These are phyloP conservation scores for Ballota nigra DNA, from an alignment of 257 asterid genomes.

Conservation along the genomic window DNA sequence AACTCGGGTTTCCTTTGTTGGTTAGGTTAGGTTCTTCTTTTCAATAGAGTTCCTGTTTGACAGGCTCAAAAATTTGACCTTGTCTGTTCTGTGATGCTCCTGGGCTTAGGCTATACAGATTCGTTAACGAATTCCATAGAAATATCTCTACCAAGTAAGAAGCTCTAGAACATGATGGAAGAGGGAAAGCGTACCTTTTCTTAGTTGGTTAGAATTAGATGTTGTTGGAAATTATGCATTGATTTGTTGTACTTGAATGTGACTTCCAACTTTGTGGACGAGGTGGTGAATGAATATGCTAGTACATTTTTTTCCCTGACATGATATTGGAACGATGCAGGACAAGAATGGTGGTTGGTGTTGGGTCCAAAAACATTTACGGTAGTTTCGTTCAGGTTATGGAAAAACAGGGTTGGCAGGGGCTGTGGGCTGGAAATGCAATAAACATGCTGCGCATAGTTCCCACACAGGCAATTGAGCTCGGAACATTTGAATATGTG, in stretches of 20 bases:
- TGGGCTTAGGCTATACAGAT: neutral
- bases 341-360: constrained; percentile 97
- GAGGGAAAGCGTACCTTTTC: neutral
- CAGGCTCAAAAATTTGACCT: neutral
- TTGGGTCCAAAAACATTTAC: constrained; percentile 70
- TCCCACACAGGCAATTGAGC: constrained; percentile 95
- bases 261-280: neutral
- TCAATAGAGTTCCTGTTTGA: neutral
- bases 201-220: constrained; percentile 6
- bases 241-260: neutral
- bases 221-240: neutral
- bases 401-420: constrained; percentile 91
- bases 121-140: neutral
- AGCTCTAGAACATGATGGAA: neutral
- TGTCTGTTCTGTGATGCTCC: neutral
- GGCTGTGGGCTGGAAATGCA: constrained; percentile 95
- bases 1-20: neutral
- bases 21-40: neutral
- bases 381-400: constrained; percentile 77
- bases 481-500: constrained; percentile 87
- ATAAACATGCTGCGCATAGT: constrained; percentile 89
- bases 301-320: constrained; percentile 20
- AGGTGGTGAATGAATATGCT: neutral
- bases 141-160: neutral
- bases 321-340: constrained; percentile 46